A percentile compares a stretch with the other conserved stretches of the same genome.
Conservation (phyloP, 345 rosid species). For the Euphorbia lathyris region DNA sequence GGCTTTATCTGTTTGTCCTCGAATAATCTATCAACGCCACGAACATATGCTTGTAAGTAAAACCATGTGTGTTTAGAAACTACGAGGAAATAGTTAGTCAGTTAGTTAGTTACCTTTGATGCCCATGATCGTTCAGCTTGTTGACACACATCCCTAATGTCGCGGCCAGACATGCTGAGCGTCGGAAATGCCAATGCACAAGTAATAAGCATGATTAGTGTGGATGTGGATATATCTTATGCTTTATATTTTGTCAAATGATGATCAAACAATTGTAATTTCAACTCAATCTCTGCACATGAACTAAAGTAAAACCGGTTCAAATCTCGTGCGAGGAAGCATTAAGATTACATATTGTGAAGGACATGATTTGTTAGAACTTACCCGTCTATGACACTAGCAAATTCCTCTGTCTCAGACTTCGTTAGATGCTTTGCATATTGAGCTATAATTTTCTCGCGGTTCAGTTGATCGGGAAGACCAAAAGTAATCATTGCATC, state of each 20-base stretch:
- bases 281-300: not conserved
- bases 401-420: conserved; percentile 65
- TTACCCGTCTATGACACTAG: conserved; percentile 59
- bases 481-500: conserved; percentile 78
- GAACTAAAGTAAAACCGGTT: not conserved
- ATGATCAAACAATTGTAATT: not conserved
- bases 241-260: too few species aligned
- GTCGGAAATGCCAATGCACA: not conserved
- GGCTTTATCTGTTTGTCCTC: conserved; percentile 48
- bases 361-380: conserved; percentile 8
- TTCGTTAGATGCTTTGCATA: conserved; percentile 79
- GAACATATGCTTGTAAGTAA: not conserved
- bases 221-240: too few species aligned
- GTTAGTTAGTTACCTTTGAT: conserved; percentile 53
- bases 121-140: conserved; percentile 97
- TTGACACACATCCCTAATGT: conserved; percentile 80
- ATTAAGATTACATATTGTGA: not conserved
- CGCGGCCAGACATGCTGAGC: conserved; percentile 88
- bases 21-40: conserved; percentile 51
- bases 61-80: not conserved
- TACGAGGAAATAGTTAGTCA: not conserved
- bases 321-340: not conserved
- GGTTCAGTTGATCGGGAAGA: conserved; percentile 67
- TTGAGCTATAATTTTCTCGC: conserved; percentile 68
- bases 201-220: not conserved